Conservation (phyloP, 2,329 filamentous ascomycete species). For the Xylariaceae sp. region DNA sequence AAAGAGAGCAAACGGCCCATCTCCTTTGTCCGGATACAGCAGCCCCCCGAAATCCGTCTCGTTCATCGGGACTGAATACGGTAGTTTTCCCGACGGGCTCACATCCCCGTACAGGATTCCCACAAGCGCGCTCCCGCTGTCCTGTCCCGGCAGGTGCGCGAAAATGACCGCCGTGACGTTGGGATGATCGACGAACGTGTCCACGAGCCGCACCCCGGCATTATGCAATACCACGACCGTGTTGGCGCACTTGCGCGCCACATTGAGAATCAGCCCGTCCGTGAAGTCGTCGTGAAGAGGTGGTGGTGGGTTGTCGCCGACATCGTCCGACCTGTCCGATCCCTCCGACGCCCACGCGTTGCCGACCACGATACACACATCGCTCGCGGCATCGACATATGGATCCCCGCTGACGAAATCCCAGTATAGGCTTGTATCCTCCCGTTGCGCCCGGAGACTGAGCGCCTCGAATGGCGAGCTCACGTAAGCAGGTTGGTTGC, state of each 20-base stretch:
- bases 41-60: constrained; percentile 40
- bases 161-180: constrained; percentile 72
- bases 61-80: constrained; percentile 46
- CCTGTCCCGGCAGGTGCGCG: constrained; percentile 34
- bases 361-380: constrained; percentile 56
- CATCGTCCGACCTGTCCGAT: constrained; percentile 48
- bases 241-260: constrained; percentile 49
- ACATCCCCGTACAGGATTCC: constrained; percentile 65
- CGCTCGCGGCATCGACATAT: constrained; percentile 34
- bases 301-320: too few species aligned
- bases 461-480: constrained; percentile 38
- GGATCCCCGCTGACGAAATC: constrained; percentile 40
- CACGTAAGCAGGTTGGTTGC: constrained; percentile 33
- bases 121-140: constrained; percentile 67
- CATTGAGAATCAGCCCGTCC: constrained; percentile 43
- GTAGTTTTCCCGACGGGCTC: constrained; percentile 42
- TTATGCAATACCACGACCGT: constrained; percentile 60
- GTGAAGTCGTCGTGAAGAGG: constrained; percentile 56
- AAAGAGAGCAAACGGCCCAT: constrained; percentile 35
- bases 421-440: constrained; percentile 42
- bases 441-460: constrained; percentile 37
- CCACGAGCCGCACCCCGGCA: constrained; percentile 53
- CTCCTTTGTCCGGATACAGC: constrained; percentile 33
- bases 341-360: constrained; percentile 61
- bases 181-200: constrained; percentile 54